Conservation (phyloP, 306 rosid genomes). For the Trifolium fragiferum region DNA sequence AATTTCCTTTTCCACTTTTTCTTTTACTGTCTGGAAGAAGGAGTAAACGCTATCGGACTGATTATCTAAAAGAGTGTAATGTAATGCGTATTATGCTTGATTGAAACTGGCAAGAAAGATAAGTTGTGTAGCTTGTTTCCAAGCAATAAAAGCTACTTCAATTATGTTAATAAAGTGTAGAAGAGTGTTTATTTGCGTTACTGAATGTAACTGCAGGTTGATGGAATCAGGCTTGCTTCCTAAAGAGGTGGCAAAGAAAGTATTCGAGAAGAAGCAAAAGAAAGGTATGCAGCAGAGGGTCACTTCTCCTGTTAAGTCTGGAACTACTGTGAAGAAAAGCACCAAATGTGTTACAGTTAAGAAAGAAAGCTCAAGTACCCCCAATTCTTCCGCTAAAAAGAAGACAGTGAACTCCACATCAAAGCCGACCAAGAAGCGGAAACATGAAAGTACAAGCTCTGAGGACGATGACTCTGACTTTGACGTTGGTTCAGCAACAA, state of each 20-base stretch:
- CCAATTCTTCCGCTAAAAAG: slow-evolving; percentile 49
- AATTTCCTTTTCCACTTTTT: background rate
- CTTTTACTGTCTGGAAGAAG: background rate
- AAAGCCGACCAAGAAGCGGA: slow-evolving; percentile 67
- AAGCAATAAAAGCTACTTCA: slow-evolving; percentile 13
- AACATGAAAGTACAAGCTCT: slow-evolving; percentile 49
- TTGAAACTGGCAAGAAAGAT: slow-evolving; percentile 11
- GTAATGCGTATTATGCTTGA: background rate
- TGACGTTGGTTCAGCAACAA: slow-evolving; percentile 35
- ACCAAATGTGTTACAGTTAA: slow-evolving; percentile 52
- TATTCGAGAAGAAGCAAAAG: slow-evolving; percentile 69
- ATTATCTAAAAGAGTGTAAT: background rate
- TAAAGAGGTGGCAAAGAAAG: slow-evolving; percentile 65
- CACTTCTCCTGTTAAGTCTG: slow-evolving; percentile 57
- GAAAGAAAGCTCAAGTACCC: slow-evolving; percentile 48
- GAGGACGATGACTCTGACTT: slow-evolving; percentile 60
- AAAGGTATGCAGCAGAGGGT: slow-evolving; percentile 52
- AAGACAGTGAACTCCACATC: slow-evolving; percentile 44
- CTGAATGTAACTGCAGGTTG: slow-evolving; percentile 66
- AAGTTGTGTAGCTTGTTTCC: slow-evolving; percentile 15
- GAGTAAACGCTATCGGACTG: background rate
- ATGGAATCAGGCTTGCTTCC: slow-evolving; percentile 92
- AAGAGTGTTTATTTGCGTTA: background rate
- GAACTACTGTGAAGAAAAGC: slow-evolving; percentile 45
- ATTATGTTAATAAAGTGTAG: background rate